Conservation (phyloP, 1,139 yeast genomes). For the Blastobotrys proliferans region DNA sequence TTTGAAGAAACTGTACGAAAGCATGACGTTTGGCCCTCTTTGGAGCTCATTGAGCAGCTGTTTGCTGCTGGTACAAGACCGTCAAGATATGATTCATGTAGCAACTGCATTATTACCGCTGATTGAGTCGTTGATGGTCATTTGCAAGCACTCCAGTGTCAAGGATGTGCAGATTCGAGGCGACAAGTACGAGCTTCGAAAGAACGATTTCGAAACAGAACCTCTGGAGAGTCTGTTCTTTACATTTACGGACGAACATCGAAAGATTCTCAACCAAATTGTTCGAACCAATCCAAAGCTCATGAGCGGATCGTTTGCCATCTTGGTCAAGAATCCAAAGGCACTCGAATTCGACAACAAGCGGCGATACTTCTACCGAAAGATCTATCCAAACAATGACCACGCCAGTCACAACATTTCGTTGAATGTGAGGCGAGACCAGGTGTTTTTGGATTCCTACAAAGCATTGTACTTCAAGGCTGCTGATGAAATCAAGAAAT, state of each 20-base stretch:
- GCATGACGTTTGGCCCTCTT: conserved; percentile 66
- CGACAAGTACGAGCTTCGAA: conserved; percentile 54
- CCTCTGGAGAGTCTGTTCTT: conserved; percentile 79
- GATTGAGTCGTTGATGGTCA: conserved; percentile 92
- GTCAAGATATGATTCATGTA: conserved; percentile 51
- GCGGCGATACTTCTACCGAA: conserved; percentile 76
- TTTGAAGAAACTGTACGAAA: conserved; percentile 47
- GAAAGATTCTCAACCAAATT: conserved; percentile 86
- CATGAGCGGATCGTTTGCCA: conserved; percentile 95
- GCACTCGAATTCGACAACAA: conserved; percentile 95
- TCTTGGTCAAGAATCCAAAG: conserved; percentile 82
- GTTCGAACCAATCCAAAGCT: conserved; percentile 86
- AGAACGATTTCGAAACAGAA: conserved; percentile 64
- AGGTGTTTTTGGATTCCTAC: conserved; percentile 89
- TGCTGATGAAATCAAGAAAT: conserved; percentile 66
- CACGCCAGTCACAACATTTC: conserved; percentile 43
- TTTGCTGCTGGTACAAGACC: conserved; percentile 45
- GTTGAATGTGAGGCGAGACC: conserved; percentile 77
- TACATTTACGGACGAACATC: conserved; percentile 86
- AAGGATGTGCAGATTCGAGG: conserved; percentile 43
- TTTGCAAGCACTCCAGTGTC: conserved; percentile 81
- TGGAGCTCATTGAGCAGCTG: conserved; percentile 89
- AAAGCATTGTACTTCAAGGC: conserved; percentile 77
- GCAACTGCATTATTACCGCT: conserved; percentile 82
- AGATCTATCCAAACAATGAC: conserved; percentile 34